Evolutionary conservation across 2,329 filamentous ascomycete genomes (phyloP), one percentile per base, ranked within the genome.

Genomic region (Chrysoporthe deuterocubensis): DNA sequence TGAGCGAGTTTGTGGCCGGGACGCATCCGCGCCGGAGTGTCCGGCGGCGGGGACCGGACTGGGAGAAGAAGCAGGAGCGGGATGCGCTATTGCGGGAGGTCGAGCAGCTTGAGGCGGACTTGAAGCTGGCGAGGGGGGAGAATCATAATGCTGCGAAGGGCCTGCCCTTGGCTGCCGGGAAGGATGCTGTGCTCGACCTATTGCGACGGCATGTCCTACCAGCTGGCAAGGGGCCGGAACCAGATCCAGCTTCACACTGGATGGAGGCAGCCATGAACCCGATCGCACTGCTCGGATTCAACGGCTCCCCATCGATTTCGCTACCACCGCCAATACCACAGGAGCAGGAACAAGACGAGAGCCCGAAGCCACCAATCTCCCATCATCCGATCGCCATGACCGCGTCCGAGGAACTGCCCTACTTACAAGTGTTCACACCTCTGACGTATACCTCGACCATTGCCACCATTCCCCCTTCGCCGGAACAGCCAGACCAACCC

Each of bases 381-480:
- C 92, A 94, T 73, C 85, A 87, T 63, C 92, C 90, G 0, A 74
- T 88, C 1, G 82, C 83, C 1, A 82, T 94, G 79, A 83, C 86
- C 0, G 83, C 90, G 1, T 81, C 84, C 0, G 87, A 94, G 69
- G 87, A 91, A 62, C 78, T 91, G 2, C 88, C 90, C 0, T 93
- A 90, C 71, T 82, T 94, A 0, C 86, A 90, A 58, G 83, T 90
- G 9, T 93, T 96, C 73, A 91, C 88, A 0, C 87, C 90, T 0
- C 83, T 96, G 16, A 81, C 81, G 0, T 89, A 92, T 67, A 82
- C 83, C 0, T 90, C 88, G 0, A 83, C 79, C 0, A 80, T 88
- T 16, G 78, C 81, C 0, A 76, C 85, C 0, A 73, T 87, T 2
- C 82, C 84, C 0, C 73, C 71, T 0, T 56, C 75, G 7, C 69